Conservation (phyloP, 805 yeast genomes). For the Hermanozyma aechmeae region DNA sequence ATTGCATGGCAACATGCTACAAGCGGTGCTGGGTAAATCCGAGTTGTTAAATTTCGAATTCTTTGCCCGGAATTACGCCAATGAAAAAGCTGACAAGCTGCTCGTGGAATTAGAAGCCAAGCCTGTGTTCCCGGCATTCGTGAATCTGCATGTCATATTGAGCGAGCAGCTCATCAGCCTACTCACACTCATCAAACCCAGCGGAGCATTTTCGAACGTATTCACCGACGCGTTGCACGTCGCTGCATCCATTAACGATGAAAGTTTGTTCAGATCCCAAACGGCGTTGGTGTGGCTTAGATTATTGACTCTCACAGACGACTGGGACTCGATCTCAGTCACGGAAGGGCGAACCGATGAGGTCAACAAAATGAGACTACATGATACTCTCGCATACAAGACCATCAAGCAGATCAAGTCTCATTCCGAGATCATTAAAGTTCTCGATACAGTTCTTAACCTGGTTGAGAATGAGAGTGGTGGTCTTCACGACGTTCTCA, state of each 20-base stretch:
- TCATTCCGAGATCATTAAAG: slow-evolving; percentile 7
- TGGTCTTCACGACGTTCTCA: no score
- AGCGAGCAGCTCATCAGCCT: slow-evolving; percentile 42
- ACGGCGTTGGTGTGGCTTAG: slow-evolving; percentile 46
- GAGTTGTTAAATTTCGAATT: slow-evolving; percentile 18
- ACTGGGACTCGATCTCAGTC: slow-evolving; percentile 36
- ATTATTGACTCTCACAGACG: slow-evolving; percentile 39
- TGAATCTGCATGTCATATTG: slow-evolving; percentile 28
- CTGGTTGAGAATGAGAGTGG: slow-evolving; percentile 3
- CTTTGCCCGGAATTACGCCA: slow-evolving; percentile 10
- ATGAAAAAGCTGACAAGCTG: slow-evolving; percentile 6
- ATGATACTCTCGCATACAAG: slow-evolving; percentile 34
- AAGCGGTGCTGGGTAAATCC: slow-evolving; percentile 16
- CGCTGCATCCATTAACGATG: slow-evolving; percentile 30
- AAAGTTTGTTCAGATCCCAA: slow-evolving; percentile 12
- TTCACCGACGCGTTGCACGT: slow-evolving; percentile 42
- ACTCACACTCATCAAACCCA: slow-evolving; percentile 36
- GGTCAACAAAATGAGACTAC: slow-evolving; percentile 26
- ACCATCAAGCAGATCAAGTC: slow-evolving; percentile 24
- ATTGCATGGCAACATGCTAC: slow-evolving; percentile 13
- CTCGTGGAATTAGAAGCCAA: slow-evolving; percentile 11
- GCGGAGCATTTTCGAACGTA: slow-evolving; percentile 8
- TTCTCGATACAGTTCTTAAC: slow-evolving; percentile 6
- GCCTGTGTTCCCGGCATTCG: slow-evolving; percentile 19
- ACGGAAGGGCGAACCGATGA: slow-evolving; percentile 33